Evolutionary conservation across 805 yeast genomes (phyloP).

Genomic region (Candida patagonica): DNA sequence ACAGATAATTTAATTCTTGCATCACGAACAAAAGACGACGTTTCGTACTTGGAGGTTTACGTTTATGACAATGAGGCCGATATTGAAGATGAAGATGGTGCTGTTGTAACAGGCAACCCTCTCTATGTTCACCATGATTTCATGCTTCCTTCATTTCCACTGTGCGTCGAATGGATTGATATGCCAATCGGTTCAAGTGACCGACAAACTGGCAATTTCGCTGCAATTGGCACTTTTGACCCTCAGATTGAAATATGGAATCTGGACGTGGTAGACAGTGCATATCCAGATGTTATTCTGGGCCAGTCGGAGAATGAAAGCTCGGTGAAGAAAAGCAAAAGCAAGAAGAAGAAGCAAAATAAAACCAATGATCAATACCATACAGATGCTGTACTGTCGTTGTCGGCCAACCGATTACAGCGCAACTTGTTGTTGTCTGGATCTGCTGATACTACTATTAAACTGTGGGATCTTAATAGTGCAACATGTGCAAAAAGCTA

Average conservation of each 20-base stretch:
- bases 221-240: conserved; percentile 94
- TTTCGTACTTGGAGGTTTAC: conserved; percentile 85
- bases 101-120: conserved; percentile 37
- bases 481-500: conserved; percentile 74
- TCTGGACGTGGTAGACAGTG: conserved; percentile 82
- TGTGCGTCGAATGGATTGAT: conserved; percentile 93
- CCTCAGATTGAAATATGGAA: conserved; percentile 98
- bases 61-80: conserved; percentile 93
- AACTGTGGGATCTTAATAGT: conserved; percentile 83
- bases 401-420: conserved; percentile 72
- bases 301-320: conserved; percentile 59
- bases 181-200: conserved; percentile 44
- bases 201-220: conserved; percentile 68
- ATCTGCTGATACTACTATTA: conserved; percentile 90
- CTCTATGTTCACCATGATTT: conserved; percentile 93
- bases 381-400: conserved; percentile 85
- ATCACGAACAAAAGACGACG: conserved; percentile 92
- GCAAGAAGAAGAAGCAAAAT: conserved; percentile 43
- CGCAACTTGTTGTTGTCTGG: conserved; percentile 85
- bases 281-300: conserved; percentile 86
- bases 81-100: conserved; percentile 58
- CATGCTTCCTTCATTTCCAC: conserved; percentile 94
- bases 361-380: conserved; percentile 63
- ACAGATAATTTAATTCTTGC: conserved; percentile 85
- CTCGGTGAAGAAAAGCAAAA: conserved; percentile 33